Evolutionary conservation across 495 filamentous ascomycete species (phyloP), one percentile per base, ranked within the genome.

Genomic region (Penicillium samsonianum): DNA sequence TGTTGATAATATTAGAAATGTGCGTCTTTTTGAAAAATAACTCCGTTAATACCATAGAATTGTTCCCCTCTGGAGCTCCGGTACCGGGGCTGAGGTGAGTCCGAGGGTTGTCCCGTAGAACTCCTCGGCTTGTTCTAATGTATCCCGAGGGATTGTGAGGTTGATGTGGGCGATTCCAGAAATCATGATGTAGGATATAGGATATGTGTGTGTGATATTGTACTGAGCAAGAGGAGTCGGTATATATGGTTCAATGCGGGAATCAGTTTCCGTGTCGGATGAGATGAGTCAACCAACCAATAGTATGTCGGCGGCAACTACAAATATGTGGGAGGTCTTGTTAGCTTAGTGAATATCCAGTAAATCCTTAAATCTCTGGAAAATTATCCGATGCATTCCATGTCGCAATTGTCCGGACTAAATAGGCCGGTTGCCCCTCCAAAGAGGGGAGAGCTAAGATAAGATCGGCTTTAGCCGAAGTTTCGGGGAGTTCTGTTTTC

Each of bases 81-180:
- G 84, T 8, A 86, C 83, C 4, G 78, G 67, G 0, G 75, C 71
- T 5, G 77, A 61, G 4, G 62, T 75, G 16, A 87, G 68, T 26
- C 77, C 79, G 0, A 87, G 74, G 0, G 82, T 87, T 4, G 62
- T 58, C 52, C 65, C 77, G 68, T 87, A 87, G 73, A 87, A 87
- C 11, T 65, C 72, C 8, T 69, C 59, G 8, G 84, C 84, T 10
- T 78, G 69, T 22, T 75, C 69, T 26, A 86, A 72, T 1, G 82
- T 83, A 40, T 74, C 81, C 0, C 65, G 63, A 0, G 83, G 81
- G 20, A 87, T 80, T 4, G 80, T 73, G 57, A 87, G 72, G 67
- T 87, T 87, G 48, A 86, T 69, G 68, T 86, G 84, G 16, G 82
- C 80, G 45, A 86, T 73, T 14, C 81, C 81, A 35, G 78, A 73